phyloP scores from a whole-genome alignment of 345 rosid species.

The Rhodamnia rubescens region DNA sequence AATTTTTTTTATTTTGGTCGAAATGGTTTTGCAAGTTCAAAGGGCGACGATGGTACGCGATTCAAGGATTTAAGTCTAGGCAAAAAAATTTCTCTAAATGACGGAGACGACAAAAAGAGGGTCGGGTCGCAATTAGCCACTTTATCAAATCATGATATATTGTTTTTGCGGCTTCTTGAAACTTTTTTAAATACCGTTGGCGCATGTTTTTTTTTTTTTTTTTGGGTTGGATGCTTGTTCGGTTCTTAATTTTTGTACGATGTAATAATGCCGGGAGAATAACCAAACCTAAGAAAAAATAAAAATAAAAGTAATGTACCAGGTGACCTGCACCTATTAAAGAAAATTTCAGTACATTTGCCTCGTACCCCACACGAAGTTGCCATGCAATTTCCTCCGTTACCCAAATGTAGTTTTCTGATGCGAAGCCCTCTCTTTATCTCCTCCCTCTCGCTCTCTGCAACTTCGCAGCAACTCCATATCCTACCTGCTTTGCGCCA shows the following conservation, averaged over 20 bases:
- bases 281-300: background rate
- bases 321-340: accelerated
- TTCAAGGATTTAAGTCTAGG: background rate
- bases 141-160: background rate
- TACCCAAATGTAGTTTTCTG: background rate
- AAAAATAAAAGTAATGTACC: background rate
- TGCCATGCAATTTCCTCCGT: constrained; percentile 19
- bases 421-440: background rate
- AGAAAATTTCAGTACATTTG: background rate
- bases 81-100: background rate
- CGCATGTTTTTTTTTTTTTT: too few species aligned
- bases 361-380: background rate
- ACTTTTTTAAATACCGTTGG: background rate
- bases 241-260: background rate
- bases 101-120: background rate
- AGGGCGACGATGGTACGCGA: background rate
- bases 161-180: background rate
- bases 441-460: background rate
- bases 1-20: too few species aligned
- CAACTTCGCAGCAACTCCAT: constrained; percentile 5
- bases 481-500: background rate
- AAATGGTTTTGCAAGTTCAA: background rate
- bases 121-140: background rate
- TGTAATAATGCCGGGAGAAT: background rate
- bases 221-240: too few species aligned